Evolutionary conservation across 2,329 filamentous ascomycete species (phyloP), one percentile per base, ranked within the genome.

Genomic region (Aureobasidium sp.): DNA sequence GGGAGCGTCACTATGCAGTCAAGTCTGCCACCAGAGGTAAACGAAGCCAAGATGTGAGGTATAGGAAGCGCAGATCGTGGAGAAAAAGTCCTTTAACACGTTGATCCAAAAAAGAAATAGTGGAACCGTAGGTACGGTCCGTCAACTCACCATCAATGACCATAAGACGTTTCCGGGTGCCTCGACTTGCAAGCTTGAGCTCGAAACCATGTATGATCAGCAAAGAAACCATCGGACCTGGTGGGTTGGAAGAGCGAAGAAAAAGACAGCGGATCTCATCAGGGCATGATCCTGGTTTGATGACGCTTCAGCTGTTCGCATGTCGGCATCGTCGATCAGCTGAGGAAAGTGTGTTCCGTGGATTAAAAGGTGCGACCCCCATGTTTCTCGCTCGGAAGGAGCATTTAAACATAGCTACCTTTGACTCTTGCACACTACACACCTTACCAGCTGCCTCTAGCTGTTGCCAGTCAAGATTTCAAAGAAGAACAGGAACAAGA

Each of bases 111-210:
- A 24, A 20, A 20, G 5, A 6, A 55, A 55, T 37, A 55, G 51
- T 55, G 51, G 51, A 55, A 55, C 51, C 37, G 36, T 43, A 43
- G 51, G 51, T 55, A 55, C 51, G 51, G 51, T 55, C 51, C 51
- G 51, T 55, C 51, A 29, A 41, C 51, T 55, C 51, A 55, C 51
- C 51, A 43, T 29, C 17, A 1, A 27, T 37, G 34, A 55, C 7
- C 36, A 17, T 43, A 20, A n/a, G 36, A 55, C 51, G 36, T 41
- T 55, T 55, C 43, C 20, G 51, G 36, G 12, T 13, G 12, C 5
- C 26, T 41, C 9, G 51, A 39, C 36, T 7, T 26, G 5, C n/a
- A 12, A 39, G 50, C 50, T 52, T 27, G 32, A 53, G 50, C 50
- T 53, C 20, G 12, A 53, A 26, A 17, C 4, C 20, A 39, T 32